phyloP scores from a whole-genome alignment of 176 grass and related monocot species.

The Coix lacrymajobi region DNA sequence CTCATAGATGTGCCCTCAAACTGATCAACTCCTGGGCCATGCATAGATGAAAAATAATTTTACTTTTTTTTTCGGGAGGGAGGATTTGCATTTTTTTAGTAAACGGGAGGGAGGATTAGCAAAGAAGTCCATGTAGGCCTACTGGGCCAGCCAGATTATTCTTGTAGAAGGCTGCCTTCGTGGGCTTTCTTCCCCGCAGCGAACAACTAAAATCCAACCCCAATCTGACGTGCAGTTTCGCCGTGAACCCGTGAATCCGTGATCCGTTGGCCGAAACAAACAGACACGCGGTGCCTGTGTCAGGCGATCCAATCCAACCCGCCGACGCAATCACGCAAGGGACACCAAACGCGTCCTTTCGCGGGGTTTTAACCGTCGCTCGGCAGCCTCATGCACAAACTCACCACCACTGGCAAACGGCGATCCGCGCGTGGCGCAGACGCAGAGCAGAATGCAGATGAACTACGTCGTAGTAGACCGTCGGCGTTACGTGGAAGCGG shows the following conservation, averaged over 20 bases:
- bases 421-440: too few species aligned
- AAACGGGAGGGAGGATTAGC: too few species aligned
- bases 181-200: neutral
- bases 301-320: neutral
- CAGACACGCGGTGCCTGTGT: neutral
- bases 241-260: too few species aligned
- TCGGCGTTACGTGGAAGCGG: conserved; percentile 8
- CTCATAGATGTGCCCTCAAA: too few species aligned
- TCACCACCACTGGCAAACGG: neutral
- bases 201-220: neutral
- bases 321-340: neutral
- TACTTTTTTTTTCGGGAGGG: too few species aligned
- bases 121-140: too few species aligned
- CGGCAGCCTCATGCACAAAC: neutral
- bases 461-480: neutral
- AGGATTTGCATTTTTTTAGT: too few species aligned
- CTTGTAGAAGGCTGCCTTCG: too few species aligned
- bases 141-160: neutral
- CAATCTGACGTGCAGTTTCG: neutral
- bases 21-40: too few species aligned
- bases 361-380: neutral
- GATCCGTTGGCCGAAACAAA: neutral
- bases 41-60: too few species aligned
- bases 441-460: neutral
- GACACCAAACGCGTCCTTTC: neutral